These are phyloP conservation scores for Penicillium antarcticum DNA, from an alignment of 495 filamentous ascomycete genomes.

Conservation along the genomic window DNA sequence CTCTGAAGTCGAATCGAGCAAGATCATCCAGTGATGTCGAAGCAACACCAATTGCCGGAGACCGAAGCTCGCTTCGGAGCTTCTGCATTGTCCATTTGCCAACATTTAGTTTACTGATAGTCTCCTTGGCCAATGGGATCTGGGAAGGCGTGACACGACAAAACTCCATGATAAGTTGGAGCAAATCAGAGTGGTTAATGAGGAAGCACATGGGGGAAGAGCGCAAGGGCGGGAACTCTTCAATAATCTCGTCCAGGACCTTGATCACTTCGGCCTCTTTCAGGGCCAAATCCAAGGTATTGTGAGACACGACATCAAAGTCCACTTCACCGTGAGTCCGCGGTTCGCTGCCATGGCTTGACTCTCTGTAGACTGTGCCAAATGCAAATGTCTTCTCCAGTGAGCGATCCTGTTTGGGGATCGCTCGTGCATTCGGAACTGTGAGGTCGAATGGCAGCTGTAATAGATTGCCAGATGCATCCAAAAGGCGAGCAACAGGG, in stretches of 20 bases:
- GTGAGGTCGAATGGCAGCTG: constrained; percentile 92
- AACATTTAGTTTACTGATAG: constrained; percentile 83
- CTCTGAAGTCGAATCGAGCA: constrained; percentile 84
- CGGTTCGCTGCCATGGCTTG: constrained; percentile 72
- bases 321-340: constrained; percentile 84
- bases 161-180: constrained; percentile 82
- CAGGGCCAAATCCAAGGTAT: constrained; percentile 76
- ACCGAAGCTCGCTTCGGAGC: constrained; percentile 77
- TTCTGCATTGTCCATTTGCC: constrained; percentile 80
- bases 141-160: constrained; percentile 71
- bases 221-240: constrained; percentile 71
- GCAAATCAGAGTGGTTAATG: constrained; percentile 81
- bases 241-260: constrained; percentile 86
- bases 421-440: constrained; percentile 77
- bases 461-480: constrained; percentile 76
- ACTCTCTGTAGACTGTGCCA: constrained; percentile 83
- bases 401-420: constrained; percentile 69
- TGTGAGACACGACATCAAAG: constrained; percentile 85
- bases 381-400: constrained; percentile 82
- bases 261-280: constrained; percentile 96
- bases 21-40: constrained; percentile 91
- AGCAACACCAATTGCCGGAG: constrained; percentile 74
- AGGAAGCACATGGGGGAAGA: constrained; percentile 82
- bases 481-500: constrained; percentile 68
- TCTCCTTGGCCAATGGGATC: constrained; percentile 72